These are phyloP conservation scores for Vicia faba DNA, from an alignment of 306 rosid genomes.

Conservation along the genomic window DNA sequence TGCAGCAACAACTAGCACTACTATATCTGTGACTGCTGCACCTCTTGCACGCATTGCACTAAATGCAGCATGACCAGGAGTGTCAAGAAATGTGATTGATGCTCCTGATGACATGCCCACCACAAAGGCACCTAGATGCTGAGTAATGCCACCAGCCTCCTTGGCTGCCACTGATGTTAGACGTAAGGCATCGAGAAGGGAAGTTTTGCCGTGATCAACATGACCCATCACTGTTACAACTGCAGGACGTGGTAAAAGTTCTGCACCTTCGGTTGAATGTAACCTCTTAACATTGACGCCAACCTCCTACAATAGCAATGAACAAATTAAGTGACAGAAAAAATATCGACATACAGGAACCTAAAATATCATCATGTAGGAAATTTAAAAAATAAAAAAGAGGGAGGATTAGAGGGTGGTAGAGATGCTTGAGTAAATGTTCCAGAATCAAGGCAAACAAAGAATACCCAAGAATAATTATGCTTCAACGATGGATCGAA, in stretches of 20 bases:
- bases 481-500: slow-evolving; percentile 4
- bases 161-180: slow-evolving; percentile 91
- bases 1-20: slow-evolving; percentile 93
- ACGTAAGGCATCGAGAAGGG: slow-evolving; percentile 91
- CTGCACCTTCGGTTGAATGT: slow-evolving; percentile 72
- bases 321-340: slow-evolving; percentile 29
- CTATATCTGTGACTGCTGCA: slow-evolving; percentile 92
- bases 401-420: not conserved
- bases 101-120: slow-evolving; percentile 91
- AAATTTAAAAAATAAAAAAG: slow-evolving; percentile 4
- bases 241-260: slow-evolving; percentile 73
- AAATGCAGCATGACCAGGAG: slow-evolving; percentile 99
- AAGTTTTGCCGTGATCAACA: slow-evolving; percentile 97
- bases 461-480: slow-evolving; percentile 3
- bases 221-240: slow-evolving; percentile 99
- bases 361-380: slow-evolving; percentile 25
- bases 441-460: slow-evolving; percentile 26
- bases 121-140: slow-evolving; percentile 96
- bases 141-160: slow-evolving; percentile 98
- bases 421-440: slow-evolving; percentile 1
- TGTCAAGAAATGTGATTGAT: slow-evolving; percentile 88
- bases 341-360: slow-evolving; percentile 11
- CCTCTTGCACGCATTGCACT: slow-evolving; percentile 99
- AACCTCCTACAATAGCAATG: slow-evolving; percentile 65
- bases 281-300: slow-evolving; percentile 79